Evolutionary conservation across 139 green algal genomes (phyloP), one percentile per base, ranked within the genome.

Genomic region (Chlamydomonas sp.): DNA sequence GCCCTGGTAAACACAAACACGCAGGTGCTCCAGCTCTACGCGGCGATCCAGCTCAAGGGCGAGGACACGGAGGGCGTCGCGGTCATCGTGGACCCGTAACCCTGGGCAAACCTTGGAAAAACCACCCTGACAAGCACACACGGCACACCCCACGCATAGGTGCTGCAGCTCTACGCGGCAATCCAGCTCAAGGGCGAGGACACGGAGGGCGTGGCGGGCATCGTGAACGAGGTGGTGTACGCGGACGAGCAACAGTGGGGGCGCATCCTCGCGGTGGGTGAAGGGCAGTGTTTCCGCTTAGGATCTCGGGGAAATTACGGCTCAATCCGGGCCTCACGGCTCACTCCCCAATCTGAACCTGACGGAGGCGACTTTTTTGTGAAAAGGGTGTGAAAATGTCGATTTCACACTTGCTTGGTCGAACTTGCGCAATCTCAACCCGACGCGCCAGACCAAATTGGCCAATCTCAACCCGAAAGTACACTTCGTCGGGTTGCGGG

Each of bases 91-190:
- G 80, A 83, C 59, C 20, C 20, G 43, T 20, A 54, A 20, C 43
- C 20, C 43, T 54, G 20, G 13, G 43, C 43, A 13, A 20, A 26
- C 43, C 43, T 13, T 54, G 43, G 43, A 54, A 54, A 54, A 54
- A 54, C 20, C 43, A 54, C 13, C 43, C 43, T 22, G 57, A 20
- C 13, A 65, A 35, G 57, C 10, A 65, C 10, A 35, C 10, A 35
- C 26, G 20, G n/a, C 26, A 29, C 57, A 65, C 22, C 20, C 13
- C 30, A 63, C 67, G 22, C 34, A 5, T 43, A 71, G 70, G 78
- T 96, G 43, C 79, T 97, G 70, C 91, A 97, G 82, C 73, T 95
- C 48, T 96, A 96, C 67, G 91, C 91, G 3, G 86, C 75, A 2
- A 68, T 69, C 48, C 71, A 86, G 70, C 77, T 96, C 43, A 57